Percentiles rank a stretch among this genome's conserved stretches.
Conservation (phyloP, 1,139 yeast genomes). For the Suhomyces chickasaworum region DNA sequence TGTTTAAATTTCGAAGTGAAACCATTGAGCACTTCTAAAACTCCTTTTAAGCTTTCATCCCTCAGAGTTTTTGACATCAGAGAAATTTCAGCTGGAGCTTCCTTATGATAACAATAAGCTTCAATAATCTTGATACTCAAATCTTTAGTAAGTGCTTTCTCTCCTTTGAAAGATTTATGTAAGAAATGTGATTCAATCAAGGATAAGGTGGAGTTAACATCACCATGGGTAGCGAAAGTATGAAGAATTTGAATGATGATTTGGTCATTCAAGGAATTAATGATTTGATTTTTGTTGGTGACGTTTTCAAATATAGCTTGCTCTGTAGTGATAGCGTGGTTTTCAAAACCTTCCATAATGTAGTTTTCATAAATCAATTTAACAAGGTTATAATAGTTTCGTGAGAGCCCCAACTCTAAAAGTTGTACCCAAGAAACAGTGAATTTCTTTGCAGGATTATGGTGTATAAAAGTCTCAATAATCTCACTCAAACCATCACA, state of each 20-base stretch:
- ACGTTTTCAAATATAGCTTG: slow-evolving; percentile 25
- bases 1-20: slow-evolving; percentile 22
- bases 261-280: slow-evolving; percentile 14
- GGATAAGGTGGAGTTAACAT: slow-evolving; percentile 36
- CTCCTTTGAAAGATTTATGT: slow-evolving; percentile 36
- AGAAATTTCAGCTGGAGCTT: slow-evolving; percentile 14
- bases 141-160: slow-evolving; percentile 36
- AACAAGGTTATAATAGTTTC: slow-evolving; percentile 31
- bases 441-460: too few relatives aligned
- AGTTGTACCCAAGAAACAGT: slow-evolving; percentile 25
- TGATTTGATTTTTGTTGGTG: slow-evolving; percentile 8
- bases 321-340: slow-evolving; percentile 26
- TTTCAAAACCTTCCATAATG: slow-evolving; percentile 33
- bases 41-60: slow-evolving; percentile 32
- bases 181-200: slow-evolving; percentile 43
- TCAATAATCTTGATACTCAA: slow-evolving; percentile 37
- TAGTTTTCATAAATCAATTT: slow-evolving; percentile 31
- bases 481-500: slow-evolving; percentile 20
- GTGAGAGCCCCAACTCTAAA: slow-evolving; percentile 27
- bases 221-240: slow-evolving; percentile 40
- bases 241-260: slow-evolving; percentile 30
- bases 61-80: slow-evolving; percentile 10
- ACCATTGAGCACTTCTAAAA: slow-evolving; percentile 37
- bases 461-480: background rate
- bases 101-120: slow-evolving; percentile 37